phyloP scores from a whole-genome alignment of 2,329 filamentous ascomycete species.

The Thelonectria olida region DNA sequence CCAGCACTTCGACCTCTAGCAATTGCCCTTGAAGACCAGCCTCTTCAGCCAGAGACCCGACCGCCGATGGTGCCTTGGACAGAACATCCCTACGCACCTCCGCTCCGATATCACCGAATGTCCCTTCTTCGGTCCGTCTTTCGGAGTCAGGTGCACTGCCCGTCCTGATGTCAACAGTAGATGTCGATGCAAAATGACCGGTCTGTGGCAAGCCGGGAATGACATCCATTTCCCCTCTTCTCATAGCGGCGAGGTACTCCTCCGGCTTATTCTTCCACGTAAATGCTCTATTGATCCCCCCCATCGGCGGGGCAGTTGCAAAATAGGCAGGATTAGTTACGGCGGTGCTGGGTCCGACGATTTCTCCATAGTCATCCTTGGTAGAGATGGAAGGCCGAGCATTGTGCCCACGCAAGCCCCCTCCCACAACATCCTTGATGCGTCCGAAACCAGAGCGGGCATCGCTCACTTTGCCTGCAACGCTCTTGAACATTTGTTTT shows the following conservation, averaged over 20 bases:
- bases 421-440: constrained; percentile 85
- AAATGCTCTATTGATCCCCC: constrained; percentile 60
- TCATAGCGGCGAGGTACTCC: constrained; percentile 60
- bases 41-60: constrained; percentile 68
- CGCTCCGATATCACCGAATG: constrained; percentile 45
- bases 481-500: constrained; percentile 78
- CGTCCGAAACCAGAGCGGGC: constrained; percentile 83
- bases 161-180: constrained; percentile 37
- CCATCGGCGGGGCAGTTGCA: constrained; percentile 47
- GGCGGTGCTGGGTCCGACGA: constrained; percentile 22
- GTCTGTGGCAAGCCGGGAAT: constrained; percentile 36
- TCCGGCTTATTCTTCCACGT: constrained; percentile 73
- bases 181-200: constrained; percentile 38
- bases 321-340: constrained; percentile 36
- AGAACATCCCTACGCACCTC: constrained; percentile 55
- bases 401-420: constrained; percentile 61
- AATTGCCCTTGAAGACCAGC: constrained; percentile 66
- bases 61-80: constrained; percentile 60
- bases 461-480: constrained; percentile 81
- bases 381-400: constrained; percentile 58
- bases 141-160: constrained; percentile 36
- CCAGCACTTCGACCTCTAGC: constrained; percentile 57
- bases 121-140: constrained; percentile 36
- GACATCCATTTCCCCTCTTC: constrained; percentile 46
- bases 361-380: constrained; percentile 62